Base-by-base conservation (phyloP, 495 filamentous ascomycete genomes). In the Penicillium soppii region DNA sequence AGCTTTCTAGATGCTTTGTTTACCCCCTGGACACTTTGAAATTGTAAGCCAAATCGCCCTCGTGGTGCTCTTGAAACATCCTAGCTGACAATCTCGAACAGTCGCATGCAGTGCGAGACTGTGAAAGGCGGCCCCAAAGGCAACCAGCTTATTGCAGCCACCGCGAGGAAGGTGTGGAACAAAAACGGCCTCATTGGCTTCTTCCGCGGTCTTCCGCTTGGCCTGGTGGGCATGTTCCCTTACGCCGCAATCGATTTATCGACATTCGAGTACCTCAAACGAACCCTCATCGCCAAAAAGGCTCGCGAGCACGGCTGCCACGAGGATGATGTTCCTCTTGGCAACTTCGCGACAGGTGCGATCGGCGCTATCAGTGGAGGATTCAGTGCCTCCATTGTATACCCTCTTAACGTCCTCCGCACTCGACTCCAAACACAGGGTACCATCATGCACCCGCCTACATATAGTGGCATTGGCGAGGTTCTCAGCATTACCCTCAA, bases 1-100 rank as follows among this genome's bases (percentile, higher is more conserved):
- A 37, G 21, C 42, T 47, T 47, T 26, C 13, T 49, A 90, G 87
- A 66, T 91, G 95, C 56, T 90, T 87, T 59, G 89, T 97, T 25
- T 99, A 99, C 68, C 94, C 94, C 15, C 83, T 99, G 50, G 94
- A 99, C 67, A 99, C 94, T 1, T 75, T 98, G 43, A 98, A 98
- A 75, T 99, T 99, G 77, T 90, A 66, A 73, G 84, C 69, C 27
- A 1, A 43, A 19, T 38, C 9, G 21, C 15, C 33, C 20, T n/a
- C 12, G 9, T 26, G 8, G 39, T 17, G 9, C 21, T 27, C 20
- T 32, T n/a, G 20, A 27, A 37, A 25, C 40, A 38, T 45, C 32
- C 25, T 52, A 27, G 36, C 70, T 69, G 8, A 70, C 50, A 21
- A 37, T 36, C 22, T 9, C 32, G 26, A 7, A n/a, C 42, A 84